Conservation (phyloP, 805 yeast genomes). For the Wickerhamomyces pijperi region DNA sequence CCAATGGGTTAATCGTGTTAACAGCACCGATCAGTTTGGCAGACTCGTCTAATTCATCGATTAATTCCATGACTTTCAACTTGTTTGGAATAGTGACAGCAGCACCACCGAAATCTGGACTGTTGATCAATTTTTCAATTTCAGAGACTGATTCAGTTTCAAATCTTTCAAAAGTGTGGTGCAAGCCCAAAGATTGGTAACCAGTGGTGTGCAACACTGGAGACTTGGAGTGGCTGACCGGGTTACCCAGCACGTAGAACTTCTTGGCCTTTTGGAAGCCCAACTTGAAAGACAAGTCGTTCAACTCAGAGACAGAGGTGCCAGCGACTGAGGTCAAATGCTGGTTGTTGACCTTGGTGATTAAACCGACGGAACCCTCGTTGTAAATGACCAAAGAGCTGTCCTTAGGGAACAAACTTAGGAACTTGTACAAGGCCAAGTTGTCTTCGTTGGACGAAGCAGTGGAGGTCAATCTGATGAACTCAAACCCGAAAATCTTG, state of each 20-base stretch:
- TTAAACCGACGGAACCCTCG: conserved; percentile 54
- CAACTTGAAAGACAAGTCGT: conserved; percentile 40
- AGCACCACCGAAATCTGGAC: conserved; percentile 72
- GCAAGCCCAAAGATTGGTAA: conserved; percentile 64
- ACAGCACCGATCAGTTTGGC: conserved; percentile 87
- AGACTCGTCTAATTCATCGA: conserved; percentile 58
- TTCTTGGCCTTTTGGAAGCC: conserved; percentile 53
- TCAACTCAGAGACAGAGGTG: conserved; percentile 57
- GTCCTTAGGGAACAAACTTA: not conserved
- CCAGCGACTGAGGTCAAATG: conserved; percentile 61
- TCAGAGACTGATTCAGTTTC: conserved; percentile 56
- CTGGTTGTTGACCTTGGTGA: conserved; percentile 28
- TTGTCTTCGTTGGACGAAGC: conserved; percentile 33
- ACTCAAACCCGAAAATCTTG: conserved; percentile 49
- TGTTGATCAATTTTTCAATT: conserved; percentile 41
- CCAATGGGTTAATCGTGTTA: conserved; percentile 63
- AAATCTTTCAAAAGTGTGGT: conserved; percentile 54
- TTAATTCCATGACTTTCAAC: conserved; percentile 60
- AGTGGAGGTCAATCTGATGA: conserved; percentile 14
- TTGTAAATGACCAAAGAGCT: conserved; percentile 67
- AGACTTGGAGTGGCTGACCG: conserved; percentile 79
- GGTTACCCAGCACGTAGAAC: conserved; percentile 71
- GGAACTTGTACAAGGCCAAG: not conserved
- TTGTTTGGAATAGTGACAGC: conserved; percentile 93
- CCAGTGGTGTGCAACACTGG: conserved; percentile 81